phyloP scores from a whole-genome alignment of 2,329 filamentous ascomycete genomes.

The Fusarium sp. region DNA sequence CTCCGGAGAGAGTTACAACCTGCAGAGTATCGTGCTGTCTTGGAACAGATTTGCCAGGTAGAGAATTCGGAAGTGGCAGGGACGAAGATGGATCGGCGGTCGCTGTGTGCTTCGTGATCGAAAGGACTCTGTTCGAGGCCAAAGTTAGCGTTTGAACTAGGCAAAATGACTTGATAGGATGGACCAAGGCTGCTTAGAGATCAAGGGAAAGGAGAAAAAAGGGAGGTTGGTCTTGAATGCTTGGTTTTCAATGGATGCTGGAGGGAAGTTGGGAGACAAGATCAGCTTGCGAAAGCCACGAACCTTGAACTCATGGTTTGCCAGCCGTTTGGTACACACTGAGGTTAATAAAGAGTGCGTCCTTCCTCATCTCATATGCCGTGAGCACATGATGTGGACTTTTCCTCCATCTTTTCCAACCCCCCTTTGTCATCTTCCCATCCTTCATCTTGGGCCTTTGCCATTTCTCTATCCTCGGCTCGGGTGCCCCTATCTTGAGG shows the following conservation, averaged over 20 bases:
- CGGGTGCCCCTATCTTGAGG: not conserved
- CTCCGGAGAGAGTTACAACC: not conserved
- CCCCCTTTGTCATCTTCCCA: not conserved
- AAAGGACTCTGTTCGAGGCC: not conserved
- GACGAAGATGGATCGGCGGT: not conserved
- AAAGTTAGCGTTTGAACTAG: not conserved
- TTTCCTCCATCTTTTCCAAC: not conserved
- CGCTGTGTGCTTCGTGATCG: not conserved
- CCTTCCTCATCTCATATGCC: not conserved
- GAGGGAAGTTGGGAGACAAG: not conserved
- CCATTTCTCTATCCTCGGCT: not conserved
- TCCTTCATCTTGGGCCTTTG: not conserved
- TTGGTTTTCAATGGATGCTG: not conserved
- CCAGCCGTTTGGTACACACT: not conserved
- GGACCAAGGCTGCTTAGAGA: too few species aligned
- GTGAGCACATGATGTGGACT: not conserved
- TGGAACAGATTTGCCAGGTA: accelerated
- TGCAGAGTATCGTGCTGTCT: too few species aligned
- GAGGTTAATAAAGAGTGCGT: not conserved
- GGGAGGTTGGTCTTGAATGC: not conserved
- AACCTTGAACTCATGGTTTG: not conserved
- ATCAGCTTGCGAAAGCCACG: not conserved
- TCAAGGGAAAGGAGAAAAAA: not conserved
- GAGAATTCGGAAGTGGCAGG: not conserved
- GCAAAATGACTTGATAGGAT: too few species aligned